Evolutionary conservation across 1,284 basidiomycete genomes (phyloP), one percentile per base, ranked within the genome.

Genomic region (Ustilago loliicola): DNA sequence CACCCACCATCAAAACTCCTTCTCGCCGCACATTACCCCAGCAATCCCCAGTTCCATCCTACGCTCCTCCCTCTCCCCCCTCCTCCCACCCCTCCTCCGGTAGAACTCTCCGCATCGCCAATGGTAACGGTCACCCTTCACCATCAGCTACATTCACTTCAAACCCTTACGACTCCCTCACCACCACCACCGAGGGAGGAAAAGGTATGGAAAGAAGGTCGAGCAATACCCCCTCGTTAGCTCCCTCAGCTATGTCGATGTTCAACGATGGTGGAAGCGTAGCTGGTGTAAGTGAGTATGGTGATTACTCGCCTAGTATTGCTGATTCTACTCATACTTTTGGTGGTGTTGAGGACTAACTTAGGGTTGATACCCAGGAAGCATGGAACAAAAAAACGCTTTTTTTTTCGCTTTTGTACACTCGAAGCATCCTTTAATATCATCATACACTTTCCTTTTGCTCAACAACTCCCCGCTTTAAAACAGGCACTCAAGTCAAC

Each of bases 241-340:
- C 71, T 1, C 19, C 61, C 2, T 51, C 42, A 1, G 23, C 25
- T 4, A 17, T 54, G 25, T 50, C 29, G 7, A 58, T 23, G 17
- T 50, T 42, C 29, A 50, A 50, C 25, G 64, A 66, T 4, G 11
- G 32, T 36, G 6, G 3, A 2, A 29, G 23, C 13, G 40, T 45
- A 9, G 30, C 15, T 11, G 42, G 17, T 17, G 61, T n/a, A 13
- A 63, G 61, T 42, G 64, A 63, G 36, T 45, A 66, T 27, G 15
- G 29, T 54, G 65, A 54, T 2, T 71, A 66, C 42, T 32, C 27
- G 1, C 69, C 74, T 1, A 52, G 50, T 17, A 9, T 72, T 1
- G 62, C 61, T 7, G 74, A 32, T 0, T 52, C 42, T 17, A 65
- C 62, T 19, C 65, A 77, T 53, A 72, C 74, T 5, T 77, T 77